Base-by-base conservation (phyloP, 768 basidiomycete species). In the Suillus occidentalis region DNA sequence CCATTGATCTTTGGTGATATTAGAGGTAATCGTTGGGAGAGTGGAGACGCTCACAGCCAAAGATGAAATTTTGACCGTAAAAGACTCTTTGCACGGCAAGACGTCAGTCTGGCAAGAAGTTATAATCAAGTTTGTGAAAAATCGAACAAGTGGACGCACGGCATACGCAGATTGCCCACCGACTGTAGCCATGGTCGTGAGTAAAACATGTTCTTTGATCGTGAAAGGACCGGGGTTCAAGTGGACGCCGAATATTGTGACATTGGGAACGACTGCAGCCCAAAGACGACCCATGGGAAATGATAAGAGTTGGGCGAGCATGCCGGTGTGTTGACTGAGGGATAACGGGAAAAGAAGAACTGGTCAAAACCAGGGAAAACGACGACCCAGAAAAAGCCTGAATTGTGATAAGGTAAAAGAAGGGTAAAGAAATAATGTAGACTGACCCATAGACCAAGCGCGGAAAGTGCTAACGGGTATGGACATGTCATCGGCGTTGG, bases 201-300 rank as follows among this genome's bases (percentile, higher is more conserved):
- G 78, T 57, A 86, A 76, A 43, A 90, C 89, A 74, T 88, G 87
- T 73, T 90, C 88, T 74, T 90, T 90, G 72, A 89, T 83, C 3
- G 82, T 82, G 77, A 90, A 90, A 31, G 66, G 72, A 10, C 77
- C 77, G 10, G 77, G 75, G 63, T 78, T 78, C 25, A 78, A 49
- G 14, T 72, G 73, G 65, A 77, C 68, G 16, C 73, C 71, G 22
- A 71, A 78, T 28, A 73, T 67, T 10, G 60, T 69, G 12, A 64
- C n/a, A 16, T 53, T 52, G 5, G 87, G 87, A 34, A 85, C 68
- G 34, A 85, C 73, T n/a, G 82, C 78, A 39, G 87, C 87, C 82
- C 86, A 87, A 1, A 79, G 72, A 40, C 86, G 82, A 36, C 88
- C 65, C 45, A 65, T n/a, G 18, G 65, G 62, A 6, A 39, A 65